Evolutionary conservation across 2,329 filamentous ascomycete species (phyloP).

Genomic region (Fusarium buharicum): DNA sequence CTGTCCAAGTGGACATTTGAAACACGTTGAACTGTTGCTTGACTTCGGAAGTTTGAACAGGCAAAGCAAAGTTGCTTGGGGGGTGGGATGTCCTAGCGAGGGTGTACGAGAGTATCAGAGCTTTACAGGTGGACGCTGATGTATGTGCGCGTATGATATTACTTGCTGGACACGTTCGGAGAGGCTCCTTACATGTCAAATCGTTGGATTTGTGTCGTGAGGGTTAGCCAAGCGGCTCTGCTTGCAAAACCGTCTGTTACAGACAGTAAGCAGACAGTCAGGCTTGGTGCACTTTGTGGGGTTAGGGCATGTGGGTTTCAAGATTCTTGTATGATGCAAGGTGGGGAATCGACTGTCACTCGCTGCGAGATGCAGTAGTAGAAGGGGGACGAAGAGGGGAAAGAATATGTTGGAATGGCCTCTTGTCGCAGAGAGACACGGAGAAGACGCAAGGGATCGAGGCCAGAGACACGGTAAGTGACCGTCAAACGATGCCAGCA

Average conservation of each 20-base stretch:
- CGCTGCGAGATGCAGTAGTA: not conserved
- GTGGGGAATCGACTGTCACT: slow-evolving; percentile 41
- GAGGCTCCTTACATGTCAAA: not conserved
- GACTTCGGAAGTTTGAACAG: slow-evolving; percentile 20
- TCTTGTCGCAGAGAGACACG: slow-evolving; percentile 31
- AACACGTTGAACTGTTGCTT: slow-evolving; percentile 24
- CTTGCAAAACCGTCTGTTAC: slow-evolving; percentile 1
- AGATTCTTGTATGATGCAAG: slow-evolving; percentile 17
- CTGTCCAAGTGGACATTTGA: slow-evolving; percentile 26
- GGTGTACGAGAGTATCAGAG: slow-evolving; percentile 11
- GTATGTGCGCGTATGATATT: not conserved
- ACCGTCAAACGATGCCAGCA: not conserved
- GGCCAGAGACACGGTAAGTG: slow-evolving; percentile 3
- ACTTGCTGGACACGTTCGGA: not conserved
- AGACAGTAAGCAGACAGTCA: not conserved
- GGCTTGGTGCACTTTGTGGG: slow-evolving; percentile 13
- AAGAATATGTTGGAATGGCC: slow-evolving; percentile 27
- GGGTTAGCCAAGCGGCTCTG: slow-evolving; percentile 21
- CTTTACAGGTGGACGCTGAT: not conserved
- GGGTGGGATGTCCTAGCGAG: not conserved
- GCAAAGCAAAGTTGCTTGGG: slow-evolving; percentile 6
- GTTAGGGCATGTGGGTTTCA: slow-evolving; percentile 24
- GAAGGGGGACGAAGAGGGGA: slow-evolving; percentile 8
- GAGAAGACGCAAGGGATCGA: slow-evolving; percentile 33
- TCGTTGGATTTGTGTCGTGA: not conserved